A percentile compares a stretch with the other conserved stretches of the same genome.
These are phyloP conservation scores for Medicago arabica DNA, from an alignment of 306 rosid species.

Conservation along the genomic window DNA sequence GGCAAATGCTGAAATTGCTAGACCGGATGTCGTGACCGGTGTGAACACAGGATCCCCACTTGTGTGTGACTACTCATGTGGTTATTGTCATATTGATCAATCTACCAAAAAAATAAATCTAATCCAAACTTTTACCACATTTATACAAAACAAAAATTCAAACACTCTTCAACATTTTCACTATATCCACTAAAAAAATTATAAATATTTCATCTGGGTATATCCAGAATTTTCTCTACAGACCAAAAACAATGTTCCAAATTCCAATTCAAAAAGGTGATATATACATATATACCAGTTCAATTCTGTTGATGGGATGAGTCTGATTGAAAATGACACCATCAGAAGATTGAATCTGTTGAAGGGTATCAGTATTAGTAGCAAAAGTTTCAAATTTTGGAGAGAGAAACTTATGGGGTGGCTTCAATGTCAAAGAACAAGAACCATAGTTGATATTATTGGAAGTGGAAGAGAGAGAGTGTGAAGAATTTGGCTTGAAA, in stretches of 20 bases:
- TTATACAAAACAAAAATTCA: constrained; percentile 16
- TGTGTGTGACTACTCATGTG: too few species aligned
- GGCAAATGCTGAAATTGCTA: too few species aligned
- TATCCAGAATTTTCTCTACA: background rate
- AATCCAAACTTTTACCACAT: constrained; percentile 17
- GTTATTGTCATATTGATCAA: too few species aligned
- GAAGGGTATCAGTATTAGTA: constrained; percentile 48
- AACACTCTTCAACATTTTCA: constrained; percentile 27
- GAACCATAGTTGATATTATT: constrained; percentile 34
- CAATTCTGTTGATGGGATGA: constrained; percentile 58
- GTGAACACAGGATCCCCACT: too few species aligned
- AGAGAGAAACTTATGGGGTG: constrained; percentile 41
- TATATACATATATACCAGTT: constrained; percentile 50
- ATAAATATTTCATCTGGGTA: constrained; percentile 12
- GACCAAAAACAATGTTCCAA: background rate
- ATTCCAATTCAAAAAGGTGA: constrained; percentile 9
- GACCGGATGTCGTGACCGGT: too few species aligned
- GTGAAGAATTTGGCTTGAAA: constrained; percentile 43
- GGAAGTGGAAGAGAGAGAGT: constrained; percentile 40
- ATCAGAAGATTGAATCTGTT: constrained; percentile 51
- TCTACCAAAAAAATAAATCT: background rate
- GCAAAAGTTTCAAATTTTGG: constrained; percentile 53
- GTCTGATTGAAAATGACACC: constrained; percentile 54
- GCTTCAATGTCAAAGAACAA: constrained; percentile 49
- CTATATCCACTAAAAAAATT: background rate